Base-by-base conservation (phyloP, 495 filamentous ascomycete genomes). In the Clavariopsis aquatica region DNA sequence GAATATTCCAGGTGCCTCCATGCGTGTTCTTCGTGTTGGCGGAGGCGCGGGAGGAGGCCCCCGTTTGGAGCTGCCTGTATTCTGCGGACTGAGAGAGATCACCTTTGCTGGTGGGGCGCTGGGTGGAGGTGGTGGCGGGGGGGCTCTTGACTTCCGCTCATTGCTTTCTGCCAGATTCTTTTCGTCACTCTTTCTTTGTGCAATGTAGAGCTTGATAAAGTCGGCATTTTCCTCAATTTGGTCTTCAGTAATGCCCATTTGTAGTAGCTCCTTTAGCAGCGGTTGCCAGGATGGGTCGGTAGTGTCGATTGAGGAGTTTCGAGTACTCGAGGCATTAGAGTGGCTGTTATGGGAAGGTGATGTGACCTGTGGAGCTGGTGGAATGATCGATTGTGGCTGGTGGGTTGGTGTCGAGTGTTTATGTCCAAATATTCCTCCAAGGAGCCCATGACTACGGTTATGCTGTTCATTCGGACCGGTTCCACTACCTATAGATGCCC, bases 121-220 rank as follows among this genome's bases (percentile, higher is more conserved):
- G 49, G 87, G 80, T 31, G 85, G 84, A 9, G 38, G 38, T 0
- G 85, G 85, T 24, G 86, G 85, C 2, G 87, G 86, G 6, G 84
- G 83, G 13, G 81, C 83, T 70, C 80, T 84, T 52, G 75, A 76
- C 70, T 76, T 81, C 43, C 78, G 79, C 45, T 84, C 77, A 20
- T 75, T 71, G 22, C 69, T 69, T 63, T 74, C 73, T 29, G 65
- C 63, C 19, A 70, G 62, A 10, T 76, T 67, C 41, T 68, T 77
- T 66, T 77, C 77, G 69, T 81, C 80, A 28, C 82, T 82, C 74
- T 93, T 89, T 69, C 91, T 85, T 74, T 94, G 83, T 66, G 87
- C 87, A 68, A 97, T 88, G 71, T 94, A 98, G 19, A 86, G 81
- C 75, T 93, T 91, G 75, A 98, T 98, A 69, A 97, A 98, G 56